These are phyloP conservation scores for Fusarium oligoseptatum DNA, from an alignment of 2,329 filamentous ascomycete genomes.

Conservation along the genomic window DNA sequence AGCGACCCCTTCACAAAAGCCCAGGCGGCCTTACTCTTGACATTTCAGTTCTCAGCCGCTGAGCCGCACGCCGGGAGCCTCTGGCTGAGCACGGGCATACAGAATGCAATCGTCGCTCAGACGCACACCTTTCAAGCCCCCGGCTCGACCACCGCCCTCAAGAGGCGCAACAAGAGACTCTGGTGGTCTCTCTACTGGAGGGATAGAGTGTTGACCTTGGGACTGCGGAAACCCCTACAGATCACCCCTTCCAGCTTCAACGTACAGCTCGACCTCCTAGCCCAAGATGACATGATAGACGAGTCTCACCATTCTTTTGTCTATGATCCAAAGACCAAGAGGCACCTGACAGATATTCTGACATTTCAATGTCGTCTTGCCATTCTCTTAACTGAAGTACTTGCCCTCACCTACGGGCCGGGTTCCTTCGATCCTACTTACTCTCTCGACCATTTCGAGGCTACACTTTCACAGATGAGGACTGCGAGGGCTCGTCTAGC, in stretches of 20 bases:
- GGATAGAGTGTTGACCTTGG: constrained; percentile 8
- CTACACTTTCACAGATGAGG: constrained; percentile 1
- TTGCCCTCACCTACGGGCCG: constrained; percentile 5
- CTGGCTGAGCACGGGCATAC: constrained; percentile 30
- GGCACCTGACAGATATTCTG: neutral
- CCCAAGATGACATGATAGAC: constrained; percentile 1
- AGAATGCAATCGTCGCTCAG: constrained; percentile 34
- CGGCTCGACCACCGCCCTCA: neutral
- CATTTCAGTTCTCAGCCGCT: constrained; percentile 32
- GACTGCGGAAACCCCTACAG: constrained; percentile 9
- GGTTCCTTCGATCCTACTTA: constrained; percentile 6
- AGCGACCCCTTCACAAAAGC: constrained; percentile 29
- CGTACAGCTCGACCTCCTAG: constrained; percentile 1
- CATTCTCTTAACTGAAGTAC: constrained; percentile 2
- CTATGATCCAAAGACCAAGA: constrained; percentile 8
- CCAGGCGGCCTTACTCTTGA: constrained; percentile 29
- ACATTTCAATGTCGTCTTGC: constrained; percentile 7
- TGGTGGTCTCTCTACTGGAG: constrained; percentile 32
- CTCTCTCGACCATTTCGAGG: constrained; percentile 10
- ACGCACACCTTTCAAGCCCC: constrained; percentile 28
- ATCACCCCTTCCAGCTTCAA: constrained; percentile 14
- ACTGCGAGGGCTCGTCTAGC: constrained; percentile 1
- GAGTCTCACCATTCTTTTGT: constrained; percentile 3
- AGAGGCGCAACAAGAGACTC: constrained; percentile 13
- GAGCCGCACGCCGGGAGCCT: constrained; percentile 35